These are phyloP conservation scores for Mycena rebaudengoi DNA, from an alignment of 768 basidiomycete species.

Conservation along the genomic window DNA sequence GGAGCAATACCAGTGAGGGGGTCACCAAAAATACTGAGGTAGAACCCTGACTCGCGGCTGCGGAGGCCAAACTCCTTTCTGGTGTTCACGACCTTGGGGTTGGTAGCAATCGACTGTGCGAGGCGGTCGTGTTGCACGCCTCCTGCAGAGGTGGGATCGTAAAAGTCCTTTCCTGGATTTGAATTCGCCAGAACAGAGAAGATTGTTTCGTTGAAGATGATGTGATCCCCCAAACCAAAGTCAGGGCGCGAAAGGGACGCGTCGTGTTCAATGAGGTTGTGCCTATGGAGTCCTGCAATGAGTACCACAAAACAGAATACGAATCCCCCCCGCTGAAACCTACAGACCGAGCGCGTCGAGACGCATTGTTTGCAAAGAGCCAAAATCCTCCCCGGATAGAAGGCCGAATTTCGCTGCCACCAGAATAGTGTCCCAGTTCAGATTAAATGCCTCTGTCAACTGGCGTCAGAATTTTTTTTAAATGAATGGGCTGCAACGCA, in stretches of 20 bases:
- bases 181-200: slow-evolving; percentile 3
- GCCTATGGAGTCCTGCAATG: background rate
- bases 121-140: slow-evolving; percentile 3
- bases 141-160: slow-evolving; percentile 7
- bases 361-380: background rate
- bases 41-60: too few species aligned
- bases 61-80: too few species aligned
- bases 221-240: slow-evolving; percentile 12
- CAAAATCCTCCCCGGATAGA: background rate
- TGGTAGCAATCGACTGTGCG: too few species aligned
- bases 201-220: slow-evolving; percentile 17
- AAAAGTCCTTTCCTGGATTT: slow-evolving; percentile 12
- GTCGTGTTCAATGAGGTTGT: slow-evolving; percentile 20
- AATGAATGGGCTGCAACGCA: background rate
- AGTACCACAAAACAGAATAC: too few species aligned
- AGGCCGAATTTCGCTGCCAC: background rate
- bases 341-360: slow-evolving; percentile 17
- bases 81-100: too few species aligned
- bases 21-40: too few species aligned
- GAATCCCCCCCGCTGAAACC: background rate
- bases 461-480: too few species aligned
- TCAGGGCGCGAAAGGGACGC: slow-evolving; percentile 14
- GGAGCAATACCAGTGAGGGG: too few species aligned
- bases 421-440: background rate
- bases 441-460: background rate